Evolutionary conservation across 345 rosid genomes (phyloP), one percentile per base, ranked within the genome.

Genomic region (Eucalyptus lansdowneana): DNA sequence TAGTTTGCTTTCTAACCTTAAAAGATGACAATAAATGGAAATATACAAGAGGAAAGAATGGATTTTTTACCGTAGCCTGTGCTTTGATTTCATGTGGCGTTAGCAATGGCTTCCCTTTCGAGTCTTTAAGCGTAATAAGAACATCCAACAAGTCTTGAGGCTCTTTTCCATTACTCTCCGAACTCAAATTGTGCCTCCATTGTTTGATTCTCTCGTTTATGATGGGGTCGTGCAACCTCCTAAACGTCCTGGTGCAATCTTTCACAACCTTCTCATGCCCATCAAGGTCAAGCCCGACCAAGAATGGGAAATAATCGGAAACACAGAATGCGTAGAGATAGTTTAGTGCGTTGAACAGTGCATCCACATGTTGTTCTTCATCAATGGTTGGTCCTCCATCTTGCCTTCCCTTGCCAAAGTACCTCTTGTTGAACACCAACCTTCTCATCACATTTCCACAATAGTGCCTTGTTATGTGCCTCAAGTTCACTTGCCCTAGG

Each of bases 371-470:
- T 24, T 56, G 62, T 56, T 56, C 62, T 56, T 56, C 62, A 24
- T 56, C 62, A 56, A 56, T 56, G 29, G 62, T 56, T 24, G 62
- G 69, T 60, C 69, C 69, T 60, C 69, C 69, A 60, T 60, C 69
- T 60, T 60, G 31, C 69, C 69, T 60, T 60, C 69, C 34, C 31
- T 60, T 60, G 69, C 69, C 69, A 60, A 60, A 60, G 31, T 60
- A 60, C 34, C 69, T 60, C 69, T 60, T 60, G 69, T 13, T 12
- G 58, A 91, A 90, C 86, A 91, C 49, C 65, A 90, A 69, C 50
- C 86, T 93, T 86, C 92, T 90, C 1, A 80, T 81, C 51, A 92
- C 87, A 69, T 92, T 92, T 31, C 89, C 89, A 34, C 91, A 83
- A 17, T 88, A 90, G 25, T 92, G 93, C 7, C 44, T 88, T 6